Evolutionary conservation across 2,329 filamentous ascomycete genomes (phyloP), one percentile per base, ranked within the genome.

Genomic region (Neofusicoccum sp.): DNA sequence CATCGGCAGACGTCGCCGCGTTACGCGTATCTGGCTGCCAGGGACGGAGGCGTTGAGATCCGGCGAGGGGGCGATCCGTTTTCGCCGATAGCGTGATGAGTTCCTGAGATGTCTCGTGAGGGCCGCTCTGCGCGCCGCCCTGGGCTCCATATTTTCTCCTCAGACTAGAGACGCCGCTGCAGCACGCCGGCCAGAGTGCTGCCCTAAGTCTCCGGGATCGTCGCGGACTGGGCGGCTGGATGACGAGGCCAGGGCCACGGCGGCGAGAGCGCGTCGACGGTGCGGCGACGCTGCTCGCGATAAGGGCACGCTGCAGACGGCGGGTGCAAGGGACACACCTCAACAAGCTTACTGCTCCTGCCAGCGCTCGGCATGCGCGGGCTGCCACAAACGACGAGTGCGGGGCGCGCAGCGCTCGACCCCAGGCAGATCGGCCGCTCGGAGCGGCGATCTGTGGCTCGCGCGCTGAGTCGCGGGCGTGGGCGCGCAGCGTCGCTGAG

Each of bases 281-380:
- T 22, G 22, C 22, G 22, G 22, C 22, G 22, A 22, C 22, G 22
- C 22, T 22, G 22, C 22, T 22, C 22, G 22, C 22, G 22, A 22
- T 33, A 49, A 28, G 29, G 47, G 47, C 31, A 39, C 52, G 37
- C 37, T 44, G 39, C n/a, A 28, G 52, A 34, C 16, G 37, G 47
- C 47, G 12, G 37, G 52, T 29, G 52, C 52, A 56, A 56, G 52
- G 52, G 52, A 34, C 39, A 43, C 47, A 49, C 33, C 16, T 14
- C 50, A 39, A 54, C 50, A 56, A 54, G 49, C 49, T 54, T 54
- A 54, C 49, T 54, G 49, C 36, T 54, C 49, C 49, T 54, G 43
- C 43, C 43, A 22, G 22, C 22, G 22, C 1, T 22, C 22, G 34
- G 47, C 47, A 33, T 34, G 29, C 47, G 16, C 29, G 9, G 28